Evolutionary conservation across 257 asterid species (phyloP).

Genomic region (Gentiana straminea): DNA sequence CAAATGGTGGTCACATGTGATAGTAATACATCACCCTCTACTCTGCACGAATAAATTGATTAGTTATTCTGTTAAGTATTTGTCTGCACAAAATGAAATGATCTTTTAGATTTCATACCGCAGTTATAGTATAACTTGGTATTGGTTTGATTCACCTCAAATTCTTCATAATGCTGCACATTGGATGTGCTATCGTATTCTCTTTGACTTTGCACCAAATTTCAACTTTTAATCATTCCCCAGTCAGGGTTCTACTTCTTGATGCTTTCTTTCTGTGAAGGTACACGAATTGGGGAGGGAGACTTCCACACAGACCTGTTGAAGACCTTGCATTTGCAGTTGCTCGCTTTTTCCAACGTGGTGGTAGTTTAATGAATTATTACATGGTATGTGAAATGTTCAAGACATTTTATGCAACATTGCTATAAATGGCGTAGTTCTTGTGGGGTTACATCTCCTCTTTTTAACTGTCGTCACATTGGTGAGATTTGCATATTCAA

Average conservation of each 20-base stretch:
- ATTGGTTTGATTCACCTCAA: no score
- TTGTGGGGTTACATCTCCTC: not conserved
- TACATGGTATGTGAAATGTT: conserved; percentile 53
- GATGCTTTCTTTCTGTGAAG: conserved; percentile 25
- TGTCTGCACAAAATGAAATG: no score
- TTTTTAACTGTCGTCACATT: not conserved
- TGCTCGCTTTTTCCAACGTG: conserved; percentile 96
- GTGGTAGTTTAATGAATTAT: conserved; percentile 90
- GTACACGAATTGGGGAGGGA: conserved; percentile 85
- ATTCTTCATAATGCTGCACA: no score
- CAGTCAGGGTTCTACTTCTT: no score
- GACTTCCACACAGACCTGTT: conserved; percentile 77
- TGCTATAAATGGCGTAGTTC: not conserved
- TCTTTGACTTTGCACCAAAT: no score
- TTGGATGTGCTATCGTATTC: no score
- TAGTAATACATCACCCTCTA: no score
- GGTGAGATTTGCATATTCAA: not conserved
- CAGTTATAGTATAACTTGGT: no score
- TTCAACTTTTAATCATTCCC: no score
- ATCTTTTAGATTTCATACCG: no score
- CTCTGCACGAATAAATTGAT: no score
- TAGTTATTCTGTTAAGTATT: no score
- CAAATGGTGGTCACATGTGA: not conserved
- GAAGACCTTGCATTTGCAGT: conserved; percentile 94
- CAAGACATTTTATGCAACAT: not conserved